phyloP scores from a whole-genome alignment of 108 stramenopile genomes.

The Fistulifera pelliculosa region DNA sequence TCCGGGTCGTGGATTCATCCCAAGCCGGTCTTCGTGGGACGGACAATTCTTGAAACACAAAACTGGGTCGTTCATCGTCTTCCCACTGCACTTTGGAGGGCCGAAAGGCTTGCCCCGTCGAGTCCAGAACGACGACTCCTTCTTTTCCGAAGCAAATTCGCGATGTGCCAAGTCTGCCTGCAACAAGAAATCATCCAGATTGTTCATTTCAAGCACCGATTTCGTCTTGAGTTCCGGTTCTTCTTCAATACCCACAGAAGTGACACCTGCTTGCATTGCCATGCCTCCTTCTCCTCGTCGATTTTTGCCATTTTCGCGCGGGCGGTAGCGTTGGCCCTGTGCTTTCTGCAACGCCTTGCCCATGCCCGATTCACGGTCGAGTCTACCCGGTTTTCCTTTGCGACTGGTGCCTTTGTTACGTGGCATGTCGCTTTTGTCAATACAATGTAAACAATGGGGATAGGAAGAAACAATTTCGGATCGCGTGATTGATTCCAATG shows the following conservation, averaged over 20 bases:
- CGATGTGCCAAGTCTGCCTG: slow-evolving; percentile 90
- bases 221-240: slow-evolving; percentile 30
- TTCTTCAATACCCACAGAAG: slow-evolving; percentile 43
- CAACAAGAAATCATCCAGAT: slow-evolving; percentile 89
- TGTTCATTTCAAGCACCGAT: slow-evolving; percentile 84
- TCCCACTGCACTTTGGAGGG: slow-evolving; percentile 10
- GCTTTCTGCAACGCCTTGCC: slow-evolving; percentile 70
- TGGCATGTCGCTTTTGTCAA: slow-evolving; percentile 41
- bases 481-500: too few species aligned
- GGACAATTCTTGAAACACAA: slow-evolving; percentile 82
- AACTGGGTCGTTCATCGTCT: slow-evolving; percentile 25
- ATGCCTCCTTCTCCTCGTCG: slow-evolving; percentile 57
- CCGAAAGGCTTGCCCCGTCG: slow-evolving; percentile 28
- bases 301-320: slow-evolving; percentile 52
- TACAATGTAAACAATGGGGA: too few species aligned
- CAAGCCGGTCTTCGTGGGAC: slow-evolving; percentile 93
- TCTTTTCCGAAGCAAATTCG: slow-evolving; percentile 83
- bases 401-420: slow-evolving; percentile 84
- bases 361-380: slow-evolving; percentile 76
- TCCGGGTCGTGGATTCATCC: slow-evolving; percentile 84
- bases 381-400: slow-evolving; percentile 85
- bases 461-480: too few species aligned
- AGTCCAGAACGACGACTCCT: slow-evolving; percentile 54
- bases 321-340: slow-evolving; percentile 43
- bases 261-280: slow-evolving; percentile 60